Base-by-base conservation (phyloP, 495 filamentous ascomycete genomes). In the Amorphotheca resinae region DNA sequence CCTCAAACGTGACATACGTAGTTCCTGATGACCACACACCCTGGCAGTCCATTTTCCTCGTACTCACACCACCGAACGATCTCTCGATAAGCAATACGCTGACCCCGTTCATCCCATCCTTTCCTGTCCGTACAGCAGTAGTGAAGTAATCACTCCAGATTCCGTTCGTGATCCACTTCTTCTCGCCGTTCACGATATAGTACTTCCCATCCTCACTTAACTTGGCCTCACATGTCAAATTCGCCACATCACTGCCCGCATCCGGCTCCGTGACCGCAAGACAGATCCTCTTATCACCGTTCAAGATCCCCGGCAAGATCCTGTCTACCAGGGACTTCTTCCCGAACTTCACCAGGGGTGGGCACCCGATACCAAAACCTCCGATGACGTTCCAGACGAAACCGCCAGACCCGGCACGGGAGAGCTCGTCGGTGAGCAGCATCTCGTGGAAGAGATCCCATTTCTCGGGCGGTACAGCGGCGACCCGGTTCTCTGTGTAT, bases 111-210 rank as follows among this genome's bases (percentile, higher is more conserved):
- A 95, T 95, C 30, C 91, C 91, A 9, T 69, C 64, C 23, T 68
- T 34, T 39, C 89, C 87, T 1, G 91, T 98, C 44, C 91, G 84
- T 25, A 98, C 91, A 32, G 91, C 91, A 25, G 82, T 86, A 82
- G 91, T 96, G 70, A 98, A 98, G 66, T 95, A 98, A 60, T 98
- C 91, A 44, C 70, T 74, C 83, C 84, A 95, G 48, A 95, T 74
- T 54, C 91, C 91, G 68, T 98, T 96, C 56, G 89, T 95, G 63
- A 98, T 98, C 91, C 91, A 96, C 64, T 98, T 98, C 79, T 98
- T 96, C 74, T 95, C 91, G 32, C 91, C 91, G 59, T 96, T 98
- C 63, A 98, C 91, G 46, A 98, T 95, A 63, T 93, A 98, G 63
- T 95, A 85, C 72, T 95, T 98, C 57, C 91, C 91, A 58, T 95